phyloP scores from a whole-genome alignment of 805 yeast genomes.

The Candida maesae region DNA sequence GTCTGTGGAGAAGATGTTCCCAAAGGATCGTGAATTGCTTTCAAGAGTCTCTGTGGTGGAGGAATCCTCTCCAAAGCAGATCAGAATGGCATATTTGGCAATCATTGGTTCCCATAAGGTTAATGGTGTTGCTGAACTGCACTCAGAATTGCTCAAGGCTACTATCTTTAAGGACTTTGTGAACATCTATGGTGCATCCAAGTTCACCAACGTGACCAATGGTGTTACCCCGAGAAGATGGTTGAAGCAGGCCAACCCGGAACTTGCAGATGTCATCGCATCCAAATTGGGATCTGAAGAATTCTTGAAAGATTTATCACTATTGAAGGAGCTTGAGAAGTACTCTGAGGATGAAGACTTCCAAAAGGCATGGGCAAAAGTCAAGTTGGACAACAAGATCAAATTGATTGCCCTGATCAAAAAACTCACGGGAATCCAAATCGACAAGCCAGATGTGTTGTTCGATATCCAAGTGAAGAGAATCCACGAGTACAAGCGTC shows the following conservation, averaged over 20 bases:
- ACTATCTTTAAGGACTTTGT: slow-evolving; percentile 92
- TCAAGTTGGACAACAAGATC: slow-evolving; percentile 67
- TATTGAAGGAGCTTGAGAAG: slow-evolving; percentile 62
- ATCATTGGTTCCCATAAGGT: slow-evolving; percentile 90
- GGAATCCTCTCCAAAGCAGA: slow-evolving; percentile 75
- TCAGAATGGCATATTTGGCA: slow-evolving; percentile 90
- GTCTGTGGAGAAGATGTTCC: slow-evolving; percentile 70
- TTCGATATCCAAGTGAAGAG: slow-evolving; percentile 93
- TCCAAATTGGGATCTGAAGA: slow-evolving; percentile 66
- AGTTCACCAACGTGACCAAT: slow-evolving; percentile 88
- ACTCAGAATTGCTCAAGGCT: slow-evolving; percentile 84
- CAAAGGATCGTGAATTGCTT: slow-evolving; percentile 60
- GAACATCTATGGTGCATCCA: slow-evolving; percentile 71
- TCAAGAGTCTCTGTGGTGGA: slow-evolving; percentile 78
- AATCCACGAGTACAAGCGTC: slow-evolving; percentile 94
- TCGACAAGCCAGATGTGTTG: slow-evolving; percentile 67
- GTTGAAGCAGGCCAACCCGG: slow-evolving; percentile 91
- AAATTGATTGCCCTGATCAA: slow-evolving; percentile 66
- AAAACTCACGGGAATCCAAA: slow-evolving; percentile 47
- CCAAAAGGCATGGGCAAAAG: slow-evolving; percentile 63
- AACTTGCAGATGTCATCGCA: slow-evolving; percentile 67
- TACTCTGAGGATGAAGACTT: slow-evolving; percentile 67
- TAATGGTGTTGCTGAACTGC: slow-evolving; percentile 94
- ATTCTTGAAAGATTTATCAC: slow-evolving; percentile 63
- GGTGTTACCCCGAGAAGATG: slow-evolving; percentile 97